Base-by-base conservation (phyloP, 352 stramenopile genomes). In the Pythium rishiriense region DNA sequence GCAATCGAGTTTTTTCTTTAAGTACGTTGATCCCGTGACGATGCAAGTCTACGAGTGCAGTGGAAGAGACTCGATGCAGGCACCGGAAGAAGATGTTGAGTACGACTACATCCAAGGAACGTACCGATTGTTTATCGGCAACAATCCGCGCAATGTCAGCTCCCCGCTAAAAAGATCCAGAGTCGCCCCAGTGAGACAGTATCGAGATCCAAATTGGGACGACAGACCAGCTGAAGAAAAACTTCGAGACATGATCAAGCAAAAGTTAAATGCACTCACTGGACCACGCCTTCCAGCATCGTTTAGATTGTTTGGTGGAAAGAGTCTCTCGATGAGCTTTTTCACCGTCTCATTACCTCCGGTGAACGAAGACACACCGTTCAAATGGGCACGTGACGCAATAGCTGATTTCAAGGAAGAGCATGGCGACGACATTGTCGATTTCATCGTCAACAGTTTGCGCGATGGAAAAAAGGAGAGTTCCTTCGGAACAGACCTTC, bases 341-440 rank as follows among this genome's bases (percentile, higher is more conserved):
- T 65, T 91, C 4, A 79, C 79, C 8, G 28, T 89, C 47, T 72
- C 69, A 14, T 76, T 93, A 31, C 77, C 80, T 25, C 73, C 82
- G 1, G 48, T 93, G 28, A 85, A 68, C 43, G 82, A 88, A 45
- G 84, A 93, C 53, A 88, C 81, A 8, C 84, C 84, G 12, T 68
- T 90, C 47, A 75, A 75, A 25, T 85, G 74, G 41, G 66, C 88
- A 9, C 77, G 84, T 17, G 72, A 70, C 12, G 73, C 85, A 17
- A 62, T 93, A 10, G 62, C 70, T 6, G 65, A 80, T 21, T 87
- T 91, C 41, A 86, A 88, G 55, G 45, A 70, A 33, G 61, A 75
- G 19, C 75, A 90, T 7, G 77, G 74, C 5, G 74, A 82, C 19
- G 62, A 76, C 17, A 81, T 91, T 29, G 76, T 90, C 19, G 68